phyloP scores from a whole-genome alignment of 441 rosid species.

The Brassica balearica region DNA sequence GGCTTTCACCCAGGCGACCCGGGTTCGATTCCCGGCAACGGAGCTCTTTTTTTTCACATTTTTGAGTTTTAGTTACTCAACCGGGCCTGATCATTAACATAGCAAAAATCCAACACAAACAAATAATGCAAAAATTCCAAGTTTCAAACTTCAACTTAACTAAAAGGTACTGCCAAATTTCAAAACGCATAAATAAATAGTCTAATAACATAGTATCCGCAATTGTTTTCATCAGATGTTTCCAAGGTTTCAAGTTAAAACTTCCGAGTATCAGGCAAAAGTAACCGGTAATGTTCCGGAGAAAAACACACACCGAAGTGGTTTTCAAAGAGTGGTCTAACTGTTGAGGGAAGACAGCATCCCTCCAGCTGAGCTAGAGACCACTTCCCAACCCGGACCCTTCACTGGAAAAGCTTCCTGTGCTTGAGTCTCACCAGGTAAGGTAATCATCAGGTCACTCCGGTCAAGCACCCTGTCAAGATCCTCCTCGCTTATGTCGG shows the following conservation, averaged over 20 bases:
- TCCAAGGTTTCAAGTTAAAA: constrained; percentile 23
- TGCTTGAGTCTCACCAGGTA: constrained; percentile 35
- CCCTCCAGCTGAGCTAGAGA: constrained; percentile 73
- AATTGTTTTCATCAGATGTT: not conserved
- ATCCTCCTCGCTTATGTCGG: constrained; percentile 83
- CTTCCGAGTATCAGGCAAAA: constrained; percentile 20
- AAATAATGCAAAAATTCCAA: not conserved
- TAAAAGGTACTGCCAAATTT: not conserved
- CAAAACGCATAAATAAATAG: not conserved
- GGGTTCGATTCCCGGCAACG: constrained; percentile 84
- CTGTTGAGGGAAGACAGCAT: constrained; percentile 83
- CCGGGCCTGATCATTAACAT: not conserved
- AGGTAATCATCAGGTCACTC: constrained; percentile 61
- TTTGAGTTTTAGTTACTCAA: not conserved
- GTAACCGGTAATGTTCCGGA: constrained; percentile 25
- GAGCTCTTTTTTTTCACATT: constrained; percentile 23
- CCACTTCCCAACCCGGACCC: constrained; percentile 99
- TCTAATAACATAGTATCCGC: not conserved
- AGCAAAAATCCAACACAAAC: not conserved
- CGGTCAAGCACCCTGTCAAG: constrained; percentile 76
- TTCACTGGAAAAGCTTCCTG: constrained; percentile 60
- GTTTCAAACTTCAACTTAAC: not conserved
- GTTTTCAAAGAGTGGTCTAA: constrained; percentile 38
- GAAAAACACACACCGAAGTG: constrained; percentile 15
- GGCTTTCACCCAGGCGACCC: constrained; percentile 90